Conservation (phyloP, 2,329 filamentous ascomycete genomes). For the Alternaria burnsii region DNA sequence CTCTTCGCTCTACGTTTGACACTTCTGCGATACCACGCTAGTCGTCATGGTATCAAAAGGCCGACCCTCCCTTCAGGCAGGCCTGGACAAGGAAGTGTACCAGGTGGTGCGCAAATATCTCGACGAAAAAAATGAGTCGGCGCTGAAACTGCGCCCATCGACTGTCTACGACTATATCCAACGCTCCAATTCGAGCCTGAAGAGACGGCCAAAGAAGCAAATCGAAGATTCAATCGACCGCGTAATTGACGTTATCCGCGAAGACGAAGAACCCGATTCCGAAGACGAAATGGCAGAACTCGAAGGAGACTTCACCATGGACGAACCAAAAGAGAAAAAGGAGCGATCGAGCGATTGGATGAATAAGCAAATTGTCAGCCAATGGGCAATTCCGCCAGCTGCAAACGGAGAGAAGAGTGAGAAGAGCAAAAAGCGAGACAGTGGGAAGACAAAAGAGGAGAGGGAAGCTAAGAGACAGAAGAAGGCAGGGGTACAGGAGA, state of each 20-base stretch:
- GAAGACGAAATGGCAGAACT: conserved; percentile 62
- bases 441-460: conserved; percentile 67
- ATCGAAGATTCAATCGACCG: conserved; percentile 87
- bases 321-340: conserved; percentile 31
- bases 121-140: conserved; percentile 64
- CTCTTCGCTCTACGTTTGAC: not conserved
- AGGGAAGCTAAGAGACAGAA: conserved; percentile 72
- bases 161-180: conserved; percentile 82
- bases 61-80: conserved; percentile 47
- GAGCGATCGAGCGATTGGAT: conserved; percentile 62
- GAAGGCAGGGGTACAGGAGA: conserved; percentile 44
- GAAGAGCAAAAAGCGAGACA: conserved; percentile 56
- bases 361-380: conserved; percentile 70
- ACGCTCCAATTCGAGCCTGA: conserved; percentile 84
- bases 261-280: conserved; percentile 62
- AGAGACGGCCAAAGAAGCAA: conserved; percentile 79
- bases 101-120: conserved; percentile 80
- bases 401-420: conserved; percentile 42
- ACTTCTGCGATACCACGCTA: not conserved
- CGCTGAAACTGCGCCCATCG: conserved; percentile 64
- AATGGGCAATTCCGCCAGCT: conserved; percentile 58
- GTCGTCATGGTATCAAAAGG: conserved; percentile 39
- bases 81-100: conserved; percentile 67
- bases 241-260: conserved; percentile 75
- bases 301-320: conserved; percentile 50